Evolutionary conservation across 768 basidiomycete genomes (phyloP).

Genomic region (Steccherinum ochraceum): DNA sequence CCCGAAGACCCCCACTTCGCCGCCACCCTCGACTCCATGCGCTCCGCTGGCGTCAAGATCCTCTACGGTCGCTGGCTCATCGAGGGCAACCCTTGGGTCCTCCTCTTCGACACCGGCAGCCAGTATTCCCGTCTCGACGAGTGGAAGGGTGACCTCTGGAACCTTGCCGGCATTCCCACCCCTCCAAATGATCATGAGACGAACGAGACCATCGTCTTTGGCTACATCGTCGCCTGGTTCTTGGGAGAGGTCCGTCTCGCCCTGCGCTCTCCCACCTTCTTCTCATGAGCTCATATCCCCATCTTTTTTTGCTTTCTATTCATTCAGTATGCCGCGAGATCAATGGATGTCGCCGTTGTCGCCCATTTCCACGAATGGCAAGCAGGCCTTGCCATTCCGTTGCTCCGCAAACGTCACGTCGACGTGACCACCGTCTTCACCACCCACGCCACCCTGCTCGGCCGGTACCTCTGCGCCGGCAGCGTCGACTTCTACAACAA

Average conservation of each 20-base stretch:
- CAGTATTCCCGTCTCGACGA: slow-evolving; percentile 87
- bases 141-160: slow-evolving; percentile 99
- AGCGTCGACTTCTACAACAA: slow-evolving; percentile 99
- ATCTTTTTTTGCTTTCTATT: slow-evolving; percentile 2
- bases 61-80: slow-evolving; percentile 98
- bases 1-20: slow-evolving; percentile 76
- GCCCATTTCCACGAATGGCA: slow-evolving; percentile 99
- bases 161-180: slow-evolving; percentile 93
- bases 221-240: slow-evolving; percentile 99
- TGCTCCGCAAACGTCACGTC: slow-evolving; percentile 93
- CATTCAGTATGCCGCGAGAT: slow-evolving; percentile 69
- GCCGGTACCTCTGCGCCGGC: slow-evolving; percentile 97
- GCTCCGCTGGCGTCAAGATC: slow-evolving; percentile 83
- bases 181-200: slow-evolving; percentile 97
- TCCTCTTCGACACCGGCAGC: slow-evolving; percentile 93
- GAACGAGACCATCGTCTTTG: slow-evolving; percentile 96
- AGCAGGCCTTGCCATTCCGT: slow-evolving; percentile 89
- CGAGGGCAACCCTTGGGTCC: slow-evolving; percentile 91
- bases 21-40: slow-evolving; percentile 77
- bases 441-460: slow-evolving; percentile 96
- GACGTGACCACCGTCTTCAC: slow-evolving; percentile 99
- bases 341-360: slow-evolving; percentile 80
- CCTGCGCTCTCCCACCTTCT: neutral
- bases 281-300: slow-evolving; percentile 5
- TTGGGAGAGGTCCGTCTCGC: slow-evolving; percentile 80